Conservation (phyloP, 306 rosid species). For the Sophora flavescens region DNA sequence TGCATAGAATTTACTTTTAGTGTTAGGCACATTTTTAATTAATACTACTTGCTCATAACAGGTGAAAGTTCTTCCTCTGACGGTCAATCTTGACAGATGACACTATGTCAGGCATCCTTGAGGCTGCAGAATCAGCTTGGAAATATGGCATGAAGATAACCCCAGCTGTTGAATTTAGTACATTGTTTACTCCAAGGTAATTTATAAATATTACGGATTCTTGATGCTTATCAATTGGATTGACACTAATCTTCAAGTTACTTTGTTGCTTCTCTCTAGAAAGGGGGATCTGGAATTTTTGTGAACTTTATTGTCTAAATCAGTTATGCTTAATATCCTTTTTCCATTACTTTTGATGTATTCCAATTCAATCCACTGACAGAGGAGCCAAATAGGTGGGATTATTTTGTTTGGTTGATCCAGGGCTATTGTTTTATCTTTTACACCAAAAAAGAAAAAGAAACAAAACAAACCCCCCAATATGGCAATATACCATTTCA, state of each 20-base stretch:
- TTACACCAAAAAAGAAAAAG: no score
- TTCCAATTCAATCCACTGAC: slow-evolving; percentile 42
- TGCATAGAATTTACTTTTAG: slow-evolving; percentile 29
- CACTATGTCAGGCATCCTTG: slow-evolving; percentile 93
- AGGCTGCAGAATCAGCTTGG: slow-evolving; percentile 85
- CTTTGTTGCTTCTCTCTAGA: slow-evolving; percentile 27
- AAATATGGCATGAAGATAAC: slow-evolving; percentile 90
- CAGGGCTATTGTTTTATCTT: no score
- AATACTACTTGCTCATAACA: slow-evolving; percentile 73
- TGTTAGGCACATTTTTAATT: slow-evolving; percentile 50
- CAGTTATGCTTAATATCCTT: slow-evolving; percentile 18
- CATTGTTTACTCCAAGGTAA: slow-evolving; percentile 80
- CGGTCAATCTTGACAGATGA: slow-evolving; percentile 99
- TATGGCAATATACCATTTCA: no score
- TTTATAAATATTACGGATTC: slow-evolving; percentile 24
- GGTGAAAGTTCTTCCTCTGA: slow-evolving; percentile 99
- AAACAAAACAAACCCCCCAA: no score
- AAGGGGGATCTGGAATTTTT: neutral
- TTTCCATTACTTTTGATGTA: slow-evolving; percentile 40
- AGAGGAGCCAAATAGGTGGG: no score
- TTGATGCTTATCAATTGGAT: slow-evolving; percentile 11
- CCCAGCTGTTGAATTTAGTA: slow-evolving; percentile 97
- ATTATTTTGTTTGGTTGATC: no score
- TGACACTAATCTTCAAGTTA: neutral
- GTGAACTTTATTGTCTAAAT: neutral